These are phyloP conservation scores for Nicotiana tomentosiformis DNA, from an alignment of 257 asterid species.

Conservation along the genomic window DNA sequence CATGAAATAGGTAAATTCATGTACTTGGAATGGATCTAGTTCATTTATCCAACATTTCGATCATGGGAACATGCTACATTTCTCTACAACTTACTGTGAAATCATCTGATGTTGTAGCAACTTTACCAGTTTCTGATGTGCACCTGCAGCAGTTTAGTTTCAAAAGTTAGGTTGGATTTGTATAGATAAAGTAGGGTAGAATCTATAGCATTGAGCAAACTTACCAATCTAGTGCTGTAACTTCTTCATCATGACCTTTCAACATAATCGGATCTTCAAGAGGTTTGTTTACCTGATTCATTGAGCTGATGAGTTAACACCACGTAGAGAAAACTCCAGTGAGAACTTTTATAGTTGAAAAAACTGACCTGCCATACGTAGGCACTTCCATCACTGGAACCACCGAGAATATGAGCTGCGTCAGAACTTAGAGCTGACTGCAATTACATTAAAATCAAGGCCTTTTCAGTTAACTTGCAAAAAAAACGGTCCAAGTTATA, in stretches of 20 bases:
- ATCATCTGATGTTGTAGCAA: constrained; percentile 95
- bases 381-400: constrained; percentile 95
- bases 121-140: constrained; percentile 74
- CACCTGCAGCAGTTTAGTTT: constrained; percentile 45
- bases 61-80: not conserved
- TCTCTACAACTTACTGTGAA: constrained; percentile 65
- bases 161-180: constrained; percentile 8
- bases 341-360: not conserved
- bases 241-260: constrained; percentile 87
- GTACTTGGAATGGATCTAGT: not conserved
- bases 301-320: not conserved
- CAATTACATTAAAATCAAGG: constrained; percentile 20
- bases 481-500: not conserved
- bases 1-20: not conserved
- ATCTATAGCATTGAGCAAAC: constrained; percentile 1
- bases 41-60: not conserved
- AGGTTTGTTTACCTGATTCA: constrained; percentile 69
- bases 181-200: not conserved
- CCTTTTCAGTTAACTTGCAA: too few relatives aligned
- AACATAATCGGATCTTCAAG: constrained; percentile 49
- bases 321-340: not conserved
- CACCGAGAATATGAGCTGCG: constrained; percentile 88
- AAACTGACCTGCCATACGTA: constrained; percentile 76
- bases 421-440: constrained; percentile 91
- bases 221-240: constrained; percentile 92